These are phyloP conservation scores for Geosmithia putterillii DNA, from an alignment of 2,329 filamentous ascomycete genomes.

Conservation along the genomic window DNA sequence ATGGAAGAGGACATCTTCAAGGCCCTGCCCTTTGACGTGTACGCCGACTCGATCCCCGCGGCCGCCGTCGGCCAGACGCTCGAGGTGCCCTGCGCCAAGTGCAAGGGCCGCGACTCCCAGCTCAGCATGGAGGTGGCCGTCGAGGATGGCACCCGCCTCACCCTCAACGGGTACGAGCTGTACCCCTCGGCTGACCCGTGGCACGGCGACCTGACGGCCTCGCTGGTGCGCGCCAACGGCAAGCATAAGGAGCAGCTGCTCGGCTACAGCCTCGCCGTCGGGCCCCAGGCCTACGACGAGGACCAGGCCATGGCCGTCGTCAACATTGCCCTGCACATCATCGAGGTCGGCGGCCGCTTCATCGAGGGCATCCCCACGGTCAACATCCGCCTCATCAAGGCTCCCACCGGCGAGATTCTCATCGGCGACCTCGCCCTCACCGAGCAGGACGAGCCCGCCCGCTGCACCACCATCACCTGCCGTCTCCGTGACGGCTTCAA, in stretches of 20 bases:
- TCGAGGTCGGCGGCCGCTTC: conserved; percentile 45
- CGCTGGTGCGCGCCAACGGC: conserved; percentile 27
- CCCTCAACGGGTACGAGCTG: conserved; percentile 48
- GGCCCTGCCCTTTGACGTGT: conserved; percentile 19
- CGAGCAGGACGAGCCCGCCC: conserved; percentile 9
- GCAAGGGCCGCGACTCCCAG: conserved; percentile 30
- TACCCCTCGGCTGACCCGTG: conserved; percentile 41
- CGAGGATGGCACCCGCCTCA: conserved; percentile 32
- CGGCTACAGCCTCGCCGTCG: conserved; percentile 35
- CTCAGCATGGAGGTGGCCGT: conserved; percentile 43
- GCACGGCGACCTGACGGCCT: conserved; percentile 28
- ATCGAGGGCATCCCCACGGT: conserved; percentile 42
- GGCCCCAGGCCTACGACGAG: conserved; percentile 31
- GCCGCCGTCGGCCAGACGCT: conserved; percentile 24
- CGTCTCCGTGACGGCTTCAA: conserved; percentile 25
- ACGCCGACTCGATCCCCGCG: conserved; percentile 23
- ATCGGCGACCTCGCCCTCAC: conserved; percentile 35
- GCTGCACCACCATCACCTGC: conserved; percentile 37
- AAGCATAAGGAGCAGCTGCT: conserved; percentile 25
- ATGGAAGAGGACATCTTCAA: conserved; percentile 29
- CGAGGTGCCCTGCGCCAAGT: conserved; percentile 40
- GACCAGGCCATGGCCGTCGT: conserved; percentile 39
- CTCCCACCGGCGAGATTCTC: conserved; percentile 38
- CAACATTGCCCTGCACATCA: conserved; percentile 42
- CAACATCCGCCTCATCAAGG: conserved; percentile 50